Percentiles rank a stretch among this genome's conserved stretches.
phyloP scores from a whole-genome alignment of 2,329 filamentous ascomycete genomes.

The Grosmannia serpens region DNA sequence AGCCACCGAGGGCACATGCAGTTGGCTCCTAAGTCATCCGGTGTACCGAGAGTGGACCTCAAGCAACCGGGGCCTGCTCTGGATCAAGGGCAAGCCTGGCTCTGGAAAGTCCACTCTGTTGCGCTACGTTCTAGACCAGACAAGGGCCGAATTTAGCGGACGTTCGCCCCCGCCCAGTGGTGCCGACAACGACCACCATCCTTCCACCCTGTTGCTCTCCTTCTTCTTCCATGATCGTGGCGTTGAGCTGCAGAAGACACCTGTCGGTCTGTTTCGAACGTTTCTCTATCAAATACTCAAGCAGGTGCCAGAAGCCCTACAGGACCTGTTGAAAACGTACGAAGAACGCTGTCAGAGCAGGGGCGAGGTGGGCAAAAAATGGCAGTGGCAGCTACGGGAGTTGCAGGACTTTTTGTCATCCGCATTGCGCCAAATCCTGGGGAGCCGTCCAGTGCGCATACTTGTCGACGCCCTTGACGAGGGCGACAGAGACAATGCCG shows the following conservation, averaged over 20 bases:
- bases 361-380: constrained; percentile 4
- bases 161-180: not conserved
- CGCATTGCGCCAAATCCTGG: constrained; percentile 13
- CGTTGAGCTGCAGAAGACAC: constrained; percentile 18
- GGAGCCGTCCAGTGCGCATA: constrained; percentile 13
- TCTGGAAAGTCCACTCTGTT: constrained; percentile 21
- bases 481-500: constrained; percentile 16
- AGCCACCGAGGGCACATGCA: constrained; percentile 2
- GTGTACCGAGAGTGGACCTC: constrained; percentile 8
- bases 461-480: constrained; percentile 27
- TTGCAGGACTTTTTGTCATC: constrained; percentile 8
- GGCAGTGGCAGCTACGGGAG: not conserved
- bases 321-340: constrained; percentile 4
- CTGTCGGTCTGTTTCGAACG: constrained; percentile 22
- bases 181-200: not conserved
- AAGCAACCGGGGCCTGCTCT: constrained; percentile 18
- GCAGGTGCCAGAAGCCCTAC: constrained; percentile 11
- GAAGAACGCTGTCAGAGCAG: not conserved
- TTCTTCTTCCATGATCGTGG: constrained; percentile 27
- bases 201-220: constrained; percentile 8
- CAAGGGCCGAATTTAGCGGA: not conserved
- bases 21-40: constrained; percentile 9
- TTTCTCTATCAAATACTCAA: constrained; percentile 21
- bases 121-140: constrained; percentile 16
- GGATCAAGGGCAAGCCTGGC: constrained; percentile 27